Conservation (phyloP, 768 basidiomycete genomes). For the Suillus alpinus region DNA sequence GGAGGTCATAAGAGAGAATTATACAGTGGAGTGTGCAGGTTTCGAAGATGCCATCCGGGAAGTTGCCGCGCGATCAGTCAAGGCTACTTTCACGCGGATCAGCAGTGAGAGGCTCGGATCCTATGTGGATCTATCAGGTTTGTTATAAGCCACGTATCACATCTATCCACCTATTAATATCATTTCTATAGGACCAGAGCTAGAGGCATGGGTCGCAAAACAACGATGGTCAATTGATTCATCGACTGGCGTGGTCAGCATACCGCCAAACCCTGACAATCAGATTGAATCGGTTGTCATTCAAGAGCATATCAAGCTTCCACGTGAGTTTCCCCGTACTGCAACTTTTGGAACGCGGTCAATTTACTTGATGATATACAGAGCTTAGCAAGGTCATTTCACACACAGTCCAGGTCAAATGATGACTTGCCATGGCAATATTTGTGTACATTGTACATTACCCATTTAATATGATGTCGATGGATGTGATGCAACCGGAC, state of each 20-base stretch:
- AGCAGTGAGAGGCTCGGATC: slow-evolving; percentile 61
- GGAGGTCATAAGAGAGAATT: slow-evolving; percentile 77
- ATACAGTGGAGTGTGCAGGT: slow-evolving; percentile 78
- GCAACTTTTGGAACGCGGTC: background rate
- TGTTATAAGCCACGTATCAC: slow-evolving; percentile 11
- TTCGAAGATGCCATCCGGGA: slow-evolving; percentile 83
- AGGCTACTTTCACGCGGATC: slow-evolving; percentile 76
- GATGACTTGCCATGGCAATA: slow-evolving; percentile 11
- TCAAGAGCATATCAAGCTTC: slow-evolving; percentile 77
- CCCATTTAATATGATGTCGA: background rate
- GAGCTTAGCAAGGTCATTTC: slow-evolving; percentile 76
- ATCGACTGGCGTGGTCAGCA: slow-evolving; percentile 51
- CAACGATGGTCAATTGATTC: slow-evolving; percentile 67
- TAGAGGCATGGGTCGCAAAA: slow-evolving; percentile 57
- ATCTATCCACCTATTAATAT: background rate
- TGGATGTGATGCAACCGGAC: background rate
- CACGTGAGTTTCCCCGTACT: slow-evolving; percentile 52
- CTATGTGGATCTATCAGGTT: slow-evolving; percentile 70
- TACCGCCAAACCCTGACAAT: slow-evolving; percentile 85
- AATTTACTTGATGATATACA: slow-evolving; percentile 29
- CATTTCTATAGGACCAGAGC: slow-evolving; percentile 43
- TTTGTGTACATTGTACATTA: background rate
- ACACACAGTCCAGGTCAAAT: slow-evolving; percentile 61
- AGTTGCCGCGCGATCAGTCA: slow-evolving; percentile 74
- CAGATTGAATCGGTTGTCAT: slow-evolving; percentile 84